Percentiles rank a stretch among this genome's conserved stretches.
phyloP scores from a whole-genome alignment of 1,284 basidiomycete genomes.

The Taiwanofungus camphoratus region DNA sequence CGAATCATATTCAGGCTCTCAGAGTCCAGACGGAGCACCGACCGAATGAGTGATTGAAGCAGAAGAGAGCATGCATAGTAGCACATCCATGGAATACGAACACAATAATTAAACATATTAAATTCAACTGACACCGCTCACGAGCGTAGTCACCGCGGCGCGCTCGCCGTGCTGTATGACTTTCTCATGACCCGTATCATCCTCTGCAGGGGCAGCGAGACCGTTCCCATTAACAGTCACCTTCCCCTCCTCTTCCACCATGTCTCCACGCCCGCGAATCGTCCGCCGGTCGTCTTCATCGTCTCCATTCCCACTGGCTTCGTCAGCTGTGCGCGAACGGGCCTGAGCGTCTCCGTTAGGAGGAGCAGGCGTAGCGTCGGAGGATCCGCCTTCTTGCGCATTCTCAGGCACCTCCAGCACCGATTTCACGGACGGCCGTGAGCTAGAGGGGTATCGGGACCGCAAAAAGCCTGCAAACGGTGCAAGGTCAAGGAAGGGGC shows the following conservation, averaged over 20 bases:
- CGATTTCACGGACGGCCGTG: conserved; percentile 23
- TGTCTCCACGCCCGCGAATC: conserved; percentile 37
- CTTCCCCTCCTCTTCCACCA: conserved; percentile 30
- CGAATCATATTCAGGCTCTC: too few species aligned
- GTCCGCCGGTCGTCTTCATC: conserved; percentile 56
- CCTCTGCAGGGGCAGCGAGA: conserved; percentile 6
- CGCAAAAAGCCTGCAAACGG: conserved; percentile 63
- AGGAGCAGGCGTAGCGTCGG: conserved; percentile 8
- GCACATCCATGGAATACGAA: too few species aligned
- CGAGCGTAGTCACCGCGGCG: conserved; percentile 6
- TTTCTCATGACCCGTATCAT: conserved; percentile 19
- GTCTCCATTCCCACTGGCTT: conserved; percentile 14
- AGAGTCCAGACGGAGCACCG: too few species aligned
- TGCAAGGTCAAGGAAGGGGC: conserved; percentile 47
- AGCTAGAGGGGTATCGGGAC: conserved; percentile 46
- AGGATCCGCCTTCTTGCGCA: conserved; percentile 1
- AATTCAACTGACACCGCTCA: conserved; percentile 14
- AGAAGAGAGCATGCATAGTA: too few species aligned
- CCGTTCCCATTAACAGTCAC: conserved; percentile 10
- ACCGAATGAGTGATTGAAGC: too few species aligned
- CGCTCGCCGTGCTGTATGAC: conserved; percentile 10
- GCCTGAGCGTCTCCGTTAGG: conserved; percentile 13
- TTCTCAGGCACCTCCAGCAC: conserved; percentile 15
- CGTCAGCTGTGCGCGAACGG: conserved; percentile 8
- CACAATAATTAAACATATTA: too few species aligned